These are phyloP conservation scores for Candida succiphila DNA, from an alignment of 805 yeast species.

Conservation along the genomic window DNA sequence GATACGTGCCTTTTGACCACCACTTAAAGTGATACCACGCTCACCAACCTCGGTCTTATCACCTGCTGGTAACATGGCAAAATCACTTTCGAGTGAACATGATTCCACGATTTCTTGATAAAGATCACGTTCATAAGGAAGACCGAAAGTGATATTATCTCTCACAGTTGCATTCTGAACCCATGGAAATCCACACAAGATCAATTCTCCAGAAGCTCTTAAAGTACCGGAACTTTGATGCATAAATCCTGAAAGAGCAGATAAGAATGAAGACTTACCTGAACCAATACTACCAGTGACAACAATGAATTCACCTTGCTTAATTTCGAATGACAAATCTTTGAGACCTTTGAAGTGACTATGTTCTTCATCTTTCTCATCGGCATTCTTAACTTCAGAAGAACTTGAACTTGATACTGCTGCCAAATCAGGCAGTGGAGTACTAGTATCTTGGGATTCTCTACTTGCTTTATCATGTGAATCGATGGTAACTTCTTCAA, in stretches of 20 bases:
- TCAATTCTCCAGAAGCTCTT: conserved; percentile 40
- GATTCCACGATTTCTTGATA: conserved; percentile 48
- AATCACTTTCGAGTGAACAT: conserved; percentile 61
- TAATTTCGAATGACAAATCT: conserved; percentile 39
- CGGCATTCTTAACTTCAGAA: conserved; percentile 7
- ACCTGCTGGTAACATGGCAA: conserved; percentile 64
- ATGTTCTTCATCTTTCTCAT: conserved; percentile 9
- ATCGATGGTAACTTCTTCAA: conserved; percentile 14
- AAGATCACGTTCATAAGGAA: conserved; percentile 29
- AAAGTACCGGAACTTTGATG: conserved; percentile 40
- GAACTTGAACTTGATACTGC: background rate
- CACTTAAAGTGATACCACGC: conserved; percentile 74
- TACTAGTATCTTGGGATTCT: conserved; percentile 10
- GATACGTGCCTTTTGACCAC: conserved; percentile 84
- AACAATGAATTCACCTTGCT: conserved; percentile 56
- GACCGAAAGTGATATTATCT: conserved; percentile 66
- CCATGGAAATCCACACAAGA: conserved; percentile 55
- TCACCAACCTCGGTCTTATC: conserved; percentile 79
- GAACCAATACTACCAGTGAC: conserved; percentile 72
- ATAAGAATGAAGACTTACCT: conserved; percentile 68
- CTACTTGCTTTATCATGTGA: conserved; percentile 11
- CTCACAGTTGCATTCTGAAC: conserved; percentile 71
- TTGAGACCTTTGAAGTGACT: conserved; percentile 32
- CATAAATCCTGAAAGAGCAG: conserved; percentile 69
- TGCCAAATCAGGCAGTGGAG: no score